Evolutionary conservation across 441 rosid species (phyloP), one percentile per base, ranked within the genome.

Genomic region (Bocquillonia castaneifolia): DNA sequence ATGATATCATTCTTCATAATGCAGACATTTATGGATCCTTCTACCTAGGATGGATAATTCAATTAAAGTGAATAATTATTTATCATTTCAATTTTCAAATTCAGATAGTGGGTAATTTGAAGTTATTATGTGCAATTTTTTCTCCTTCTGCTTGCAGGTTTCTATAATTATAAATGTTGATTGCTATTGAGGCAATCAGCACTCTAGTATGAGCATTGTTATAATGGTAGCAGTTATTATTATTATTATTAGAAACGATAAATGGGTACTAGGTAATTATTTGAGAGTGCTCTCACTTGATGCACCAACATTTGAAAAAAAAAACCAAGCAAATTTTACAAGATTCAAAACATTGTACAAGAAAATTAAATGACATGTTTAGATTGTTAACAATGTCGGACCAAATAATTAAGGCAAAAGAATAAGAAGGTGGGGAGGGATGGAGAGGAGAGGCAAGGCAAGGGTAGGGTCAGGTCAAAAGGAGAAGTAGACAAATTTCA

Each of bases 391-490:
- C 5, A 29, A 14, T 56, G 1, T 39, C 22, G 32, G 10, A 12
- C 22, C 0, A 37, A 22, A 28, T 5, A 17, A 60, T 47, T 36
- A 36, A 36, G 40, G 44, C 12, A 17, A 5, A 6, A 22, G 6
- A 23, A 3, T 36, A 12, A 5, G 10, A 31, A 5, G 55, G 20
- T 12, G 22, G 20, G 1, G 22, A 3, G 6, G 29, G 25, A 37
- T 18, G 10, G 34, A 10, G 17, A 13, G 1, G 5, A 36, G 15
- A 6, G 32, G 0, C 7, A 6, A 20, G 10, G 17, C 1, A 26
- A 31, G 61, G 2, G 70, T 70, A 18, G 67, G 67, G 71, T 56
- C 25, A 36, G 59, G 61, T 45, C 60, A 67, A 62, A 69, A 58
- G 53, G 56, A 37, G 59, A n/a, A 6, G 15, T 36, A 31, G 72